phyloP scores from a whole-genome alignment of 345 rosid species.

The Dovyalis caffra region DNA sequence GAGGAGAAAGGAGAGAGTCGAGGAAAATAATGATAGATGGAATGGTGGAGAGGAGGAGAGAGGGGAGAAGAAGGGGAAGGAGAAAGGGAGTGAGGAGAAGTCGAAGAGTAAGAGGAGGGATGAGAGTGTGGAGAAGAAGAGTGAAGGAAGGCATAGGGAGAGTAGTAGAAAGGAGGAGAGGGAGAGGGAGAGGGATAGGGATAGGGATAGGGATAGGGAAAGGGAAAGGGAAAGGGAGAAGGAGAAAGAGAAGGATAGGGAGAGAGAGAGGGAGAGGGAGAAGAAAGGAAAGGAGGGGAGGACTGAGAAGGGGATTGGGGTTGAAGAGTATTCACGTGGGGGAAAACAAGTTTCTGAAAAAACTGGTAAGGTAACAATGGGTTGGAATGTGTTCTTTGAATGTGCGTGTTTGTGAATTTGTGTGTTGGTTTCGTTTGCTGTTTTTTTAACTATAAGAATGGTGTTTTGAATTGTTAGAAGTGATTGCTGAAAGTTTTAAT shows the following conservation, averaged over 20 bases:
- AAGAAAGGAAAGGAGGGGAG: slow-evolving; percentile 51
- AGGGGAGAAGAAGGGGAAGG: slow-evolving; percentile 52
- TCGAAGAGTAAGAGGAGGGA: slow-evolving; percentile 68
- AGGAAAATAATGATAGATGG: slow-evolving; percentile 69
- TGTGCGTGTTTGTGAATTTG: slow-evolving; percentile 1
- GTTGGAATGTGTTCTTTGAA: not conserved
- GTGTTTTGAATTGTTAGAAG: not conserved
- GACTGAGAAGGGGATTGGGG: slow-evolving; percentile 47
- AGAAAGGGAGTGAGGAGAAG: slow-evolving; percentile 40
- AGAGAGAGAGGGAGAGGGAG: slow-evolving; percentile 21
- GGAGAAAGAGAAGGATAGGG: slow-evolving; percentile 36
- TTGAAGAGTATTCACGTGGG: slow-evolving; percentile 44
- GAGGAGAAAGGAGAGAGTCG: slow-evolving; percentile 55
- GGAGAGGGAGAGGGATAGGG: slow-evolving; percentile 4
- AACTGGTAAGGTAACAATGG: slow-evolving; percentile 58
- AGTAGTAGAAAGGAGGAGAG: slow-evolving; percentile 45
- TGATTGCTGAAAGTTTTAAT: not conserved
- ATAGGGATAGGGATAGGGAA: slow-evolving; percentile 13
- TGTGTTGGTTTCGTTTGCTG: not conserved
- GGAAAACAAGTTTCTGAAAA: slow-evolving; percentile 49
- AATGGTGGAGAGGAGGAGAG: slow-evolving; percentile 60
- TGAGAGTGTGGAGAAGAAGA: slow-evolving; percentile 47
- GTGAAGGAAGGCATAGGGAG: slow-evolving; percentile 63
- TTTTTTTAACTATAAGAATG: not conserved
- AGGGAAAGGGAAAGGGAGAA: slow-evolving; percentile 55